Evolutionary conservation across 129 eudicot species (phyloP), one percentile per base, ranked within the genome.

Genomic region (Helichrysum umbraculigerum): DNA sequence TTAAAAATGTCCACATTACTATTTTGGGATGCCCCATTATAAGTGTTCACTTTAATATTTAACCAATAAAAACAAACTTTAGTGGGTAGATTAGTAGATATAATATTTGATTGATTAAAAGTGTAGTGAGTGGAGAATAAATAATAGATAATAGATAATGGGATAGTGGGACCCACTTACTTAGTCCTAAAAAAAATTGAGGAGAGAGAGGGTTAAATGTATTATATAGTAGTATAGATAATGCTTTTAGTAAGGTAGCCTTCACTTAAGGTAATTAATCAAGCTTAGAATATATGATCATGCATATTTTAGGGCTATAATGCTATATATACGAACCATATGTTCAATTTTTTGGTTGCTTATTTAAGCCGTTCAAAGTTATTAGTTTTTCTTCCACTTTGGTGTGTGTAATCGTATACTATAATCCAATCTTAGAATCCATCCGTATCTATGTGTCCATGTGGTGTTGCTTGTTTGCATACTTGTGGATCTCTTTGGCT

Each of bases 351-450:
- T 6, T 37, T 29, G 75, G 75, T 51, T 71, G n/a, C 42, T 3
- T 14, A 14, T 30, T 47, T 17, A 50, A 37, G 62, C 10, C 32
- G 7, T 21, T 42, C 30, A 25, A 42, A 61, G 47, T 44, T 51
- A 30, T 60, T 63, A 63, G 47, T 47, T 42, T 63, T 42, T 74
- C 60, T 75, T 50, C 25, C 61, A 25, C 58, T 28, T 75, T n/a
- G 52, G 74, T 29, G 74, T 29, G 44, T 42, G 32, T 44, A 28
- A 44, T 1, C 15, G 68, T 59, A 44, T 44, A 44, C 52, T 44
- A 8, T 74, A 17, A 15, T 34, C 39, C 33, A 60, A 17, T 63
- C 17, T 29, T 11, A 42, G 28, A 30, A 17, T 41, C 19, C n/a
- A 62, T 32, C 14, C 54, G 22, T 65, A 65, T 47, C 34, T 51